Evolutionary conservation across 1,284 basidiomycete genomes (phyloP), one percentile per base, ranked within the genome.

Genomic region (Vanrija humicola): DNA sequence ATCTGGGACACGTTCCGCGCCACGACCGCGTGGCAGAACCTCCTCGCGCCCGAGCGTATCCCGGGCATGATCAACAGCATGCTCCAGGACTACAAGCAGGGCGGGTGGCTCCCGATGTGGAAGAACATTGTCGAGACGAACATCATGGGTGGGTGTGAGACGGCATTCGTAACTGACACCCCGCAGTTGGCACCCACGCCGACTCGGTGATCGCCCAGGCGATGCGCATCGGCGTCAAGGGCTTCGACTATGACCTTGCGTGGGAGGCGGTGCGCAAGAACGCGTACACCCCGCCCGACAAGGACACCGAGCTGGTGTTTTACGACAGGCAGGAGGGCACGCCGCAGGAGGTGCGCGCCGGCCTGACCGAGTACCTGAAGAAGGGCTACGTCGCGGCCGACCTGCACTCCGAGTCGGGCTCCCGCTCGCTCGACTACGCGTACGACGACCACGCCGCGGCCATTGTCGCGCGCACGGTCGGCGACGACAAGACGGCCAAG

Each of bases 51-150:
- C 0, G 87, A 90, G 63, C 79, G 87, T 12, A 78, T 90, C 8
- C 81, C 85, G 0, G 85, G 81, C 0, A 89, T 90, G 85, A 80
- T 92, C 3, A 82, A 79, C 38, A 88, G 86, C 61, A 90, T 91
- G 86, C 75, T 91, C 14, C 84, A 87, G 55, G 88, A 90, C 70
- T 91, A 85, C 65, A 52, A 64, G 49, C 62, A 89, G 82, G 84
- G 87, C 25, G 89, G 89, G 5, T 89, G 88, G 86, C 75, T 91
- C 45, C 89, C 89, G 0, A 90, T 91, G 88, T 91, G 89, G 89
- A 90, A 90, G 76, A 91, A 90, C 62, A 82, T 90, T 16, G 83
- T 88, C 57, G 88, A 74, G 64, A 75, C 74, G 16, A 75, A 77
- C 64, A 73, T 77, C 58, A 77, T 78, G 86, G 34, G 34, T 34